phyloP scores from a whole-genome alignment of 768 basidiomycete genomes.

The Leccinum truebloodii region DNA sequence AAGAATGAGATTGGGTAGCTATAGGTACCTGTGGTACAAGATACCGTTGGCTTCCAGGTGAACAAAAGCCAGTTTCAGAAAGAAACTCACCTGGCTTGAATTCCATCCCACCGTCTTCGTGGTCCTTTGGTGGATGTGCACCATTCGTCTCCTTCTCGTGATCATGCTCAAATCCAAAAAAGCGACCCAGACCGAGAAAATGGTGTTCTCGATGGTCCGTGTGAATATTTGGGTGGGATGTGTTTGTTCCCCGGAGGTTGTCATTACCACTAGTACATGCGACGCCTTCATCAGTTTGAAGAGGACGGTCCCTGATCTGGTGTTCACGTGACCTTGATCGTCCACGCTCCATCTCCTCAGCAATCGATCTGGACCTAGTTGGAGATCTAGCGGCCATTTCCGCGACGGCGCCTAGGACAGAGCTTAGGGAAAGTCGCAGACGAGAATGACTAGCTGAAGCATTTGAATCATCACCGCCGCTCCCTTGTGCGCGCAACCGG shows the following conservation, averaged over 20 bases:
- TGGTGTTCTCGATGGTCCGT: conserved; percentile 17
- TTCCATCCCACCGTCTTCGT: conserved; percentile 74
- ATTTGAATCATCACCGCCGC: conserved; percentile 3
- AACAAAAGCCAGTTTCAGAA: not conserved
- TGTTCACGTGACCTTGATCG: conserved; percentile 17
- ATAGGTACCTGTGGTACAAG: conserved; percentile 68
- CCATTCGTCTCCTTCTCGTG: conserved; percentile 13
- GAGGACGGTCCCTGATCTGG: not conserved
- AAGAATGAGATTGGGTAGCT: conserved; percentile 94
- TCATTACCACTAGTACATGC: not conserved
- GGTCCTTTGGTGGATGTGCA: conserved; percentile 39
- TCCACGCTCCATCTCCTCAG: conserved; percentile 34
- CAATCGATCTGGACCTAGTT: conserved; percentile 26
- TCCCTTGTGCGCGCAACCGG: not conserved
- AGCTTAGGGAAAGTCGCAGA: conserved; percentile 19
- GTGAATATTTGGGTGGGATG: not conserved
- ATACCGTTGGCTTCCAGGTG: not conserved
- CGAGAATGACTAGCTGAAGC: conserved; percentile 12
- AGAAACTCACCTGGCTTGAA: conserved; percentile 74
- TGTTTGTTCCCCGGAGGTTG: not conserved
- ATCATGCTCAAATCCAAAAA: conserved; percentile 22
- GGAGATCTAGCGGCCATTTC: conserved; percentile 19
- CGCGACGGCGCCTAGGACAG: conserved; percentile 21
- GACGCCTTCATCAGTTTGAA: not conserved
- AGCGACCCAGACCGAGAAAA: conserved; percentile 38